Conservation (phyloP, 1,284 basidiomycete species). For the Singerocomus inundabilis region DNA sequence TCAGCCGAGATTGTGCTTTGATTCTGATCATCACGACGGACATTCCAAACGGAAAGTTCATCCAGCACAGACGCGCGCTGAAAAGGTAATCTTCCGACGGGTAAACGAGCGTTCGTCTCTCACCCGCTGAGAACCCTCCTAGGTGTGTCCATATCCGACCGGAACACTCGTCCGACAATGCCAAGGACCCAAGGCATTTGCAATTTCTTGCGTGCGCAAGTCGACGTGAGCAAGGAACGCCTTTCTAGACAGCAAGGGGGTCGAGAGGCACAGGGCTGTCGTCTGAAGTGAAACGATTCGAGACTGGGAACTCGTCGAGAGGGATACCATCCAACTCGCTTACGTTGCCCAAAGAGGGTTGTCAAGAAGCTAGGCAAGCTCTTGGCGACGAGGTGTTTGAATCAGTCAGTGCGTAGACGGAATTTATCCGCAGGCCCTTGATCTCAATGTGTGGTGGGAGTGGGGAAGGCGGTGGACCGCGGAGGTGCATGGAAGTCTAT, state of each 20-base stretch:
- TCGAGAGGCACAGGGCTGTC: constrained; percentile 7
- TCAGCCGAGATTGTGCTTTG: constrained; percentile 18
- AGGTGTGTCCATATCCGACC: constrained; percentile 6
- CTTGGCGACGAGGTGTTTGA: neutral
- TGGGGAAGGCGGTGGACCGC: neutral
- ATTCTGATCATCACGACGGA: constrained; percentile 25
- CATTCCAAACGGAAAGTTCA: constrained; percentile 6
- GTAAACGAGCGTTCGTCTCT: constrained; percentile 6
- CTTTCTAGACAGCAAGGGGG: no score
- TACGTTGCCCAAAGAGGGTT: constrained; percentile 13
- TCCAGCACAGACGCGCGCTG: constrained; percentile 3
- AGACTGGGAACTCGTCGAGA: constrained; percentile 1
- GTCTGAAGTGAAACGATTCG: constrained; percentile 2
- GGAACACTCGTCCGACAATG: constrained; percentile 2
- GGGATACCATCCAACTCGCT: constrained; percentile 1
- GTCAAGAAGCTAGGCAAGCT: constrained; percentile 1
- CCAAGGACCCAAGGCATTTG: neutral
- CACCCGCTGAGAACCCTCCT: constrained; percentile 2
- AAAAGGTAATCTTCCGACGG: constrained; percentile 10
- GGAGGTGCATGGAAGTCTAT: neutral
- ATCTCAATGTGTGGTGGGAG: constrained; percentile 3
- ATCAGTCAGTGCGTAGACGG: no score
- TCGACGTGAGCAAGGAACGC: no score
- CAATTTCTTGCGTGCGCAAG: neutral
- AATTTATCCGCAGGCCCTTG: no score